Percentiles rank a stretch among this genome's conserved stretches.
These are phyloP conservation scores for Teratosphaeria nubilosa DNA, from an alignment of 2,329 filamentous ascomycete genomes.

Conservation along the genomic window DNA sequence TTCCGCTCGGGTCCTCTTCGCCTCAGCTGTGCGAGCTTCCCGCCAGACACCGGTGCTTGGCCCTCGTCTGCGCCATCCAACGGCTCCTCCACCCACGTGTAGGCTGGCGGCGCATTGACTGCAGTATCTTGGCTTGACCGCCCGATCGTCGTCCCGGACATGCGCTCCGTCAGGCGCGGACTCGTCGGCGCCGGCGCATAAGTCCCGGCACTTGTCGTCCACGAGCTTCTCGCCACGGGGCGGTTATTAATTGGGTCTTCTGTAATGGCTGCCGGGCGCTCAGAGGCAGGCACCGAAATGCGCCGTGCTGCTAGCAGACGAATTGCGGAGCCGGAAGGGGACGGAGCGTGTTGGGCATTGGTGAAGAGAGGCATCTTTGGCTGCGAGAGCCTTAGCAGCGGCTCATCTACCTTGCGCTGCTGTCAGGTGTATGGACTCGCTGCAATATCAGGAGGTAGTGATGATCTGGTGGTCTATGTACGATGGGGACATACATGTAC, in stretches of 20 bases:
- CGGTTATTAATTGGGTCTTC: constrained; percentile 3
- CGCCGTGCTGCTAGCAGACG: constrained; percentile 10
- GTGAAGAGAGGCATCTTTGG: not conserved
- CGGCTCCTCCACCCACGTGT: constrained; percentile 15
- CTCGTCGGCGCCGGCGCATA: not conserved
- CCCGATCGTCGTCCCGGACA: not conserved
- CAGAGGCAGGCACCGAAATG: constrained; percentile 6
- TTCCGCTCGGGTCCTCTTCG: constrained; percentile 7
- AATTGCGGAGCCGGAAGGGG: constrained; percentile 1
- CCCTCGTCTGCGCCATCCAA: constrained; percentile 6
- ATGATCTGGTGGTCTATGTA: not conserved
- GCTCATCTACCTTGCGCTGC: not conserved
- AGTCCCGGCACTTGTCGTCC: not conserved
- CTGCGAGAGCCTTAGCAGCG: not conserved
- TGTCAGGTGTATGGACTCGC: not conserved
- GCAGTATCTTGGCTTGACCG: constrained; percentile 5
- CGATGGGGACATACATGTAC: not conserved
- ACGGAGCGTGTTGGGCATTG: not conserved
- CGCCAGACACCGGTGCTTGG: constrained; percentile 15
- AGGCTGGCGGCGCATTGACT: constrained; percentile 17
- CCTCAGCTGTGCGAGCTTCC: constrained; percentile 20
- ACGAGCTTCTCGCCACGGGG: not conserved
- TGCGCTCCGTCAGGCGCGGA: too few species aligned
- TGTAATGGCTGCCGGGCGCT: constrained; percentile 11
- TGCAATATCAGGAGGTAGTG: not conserved